These are phyloP conservation scores for Waltergamsia citrina DNA, from an alignment of 2,329 filamentous ascomycete species.

Conservation along the genomic window DNA sequence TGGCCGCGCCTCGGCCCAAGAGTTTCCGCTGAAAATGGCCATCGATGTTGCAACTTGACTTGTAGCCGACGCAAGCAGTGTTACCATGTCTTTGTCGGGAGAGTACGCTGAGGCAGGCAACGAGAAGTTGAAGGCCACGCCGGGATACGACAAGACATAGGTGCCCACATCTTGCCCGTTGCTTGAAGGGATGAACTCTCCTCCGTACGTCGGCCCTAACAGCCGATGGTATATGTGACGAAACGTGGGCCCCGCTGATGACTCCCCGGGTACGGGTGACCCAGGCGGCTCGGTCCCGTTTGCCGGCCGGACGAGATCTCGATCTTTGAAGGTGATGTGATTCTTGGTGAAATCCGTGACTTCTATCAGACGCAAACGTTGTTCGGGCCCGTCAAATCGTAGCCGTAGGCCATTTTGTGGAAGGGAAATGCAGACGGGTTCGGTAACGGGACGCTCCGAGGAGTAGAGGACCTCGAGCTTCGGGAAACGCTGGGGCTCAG, in stretches of 20 bases:
- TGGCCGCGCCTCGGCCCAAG: constrained; percentile 76
- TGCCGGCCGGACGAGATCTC: constrained; percentile 63
- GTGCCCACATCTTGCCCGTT: constrained; percentile 51
- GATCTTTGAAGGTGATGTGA: constrained; percentile 69
- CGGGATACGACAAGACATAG: constrained; percentile 90
- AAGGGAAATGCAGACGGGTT: constrained; percentile 67
- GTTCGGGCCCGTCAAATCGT: constrained; percentile 88
- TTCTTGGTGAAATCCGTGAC: constrained; percentile 83
- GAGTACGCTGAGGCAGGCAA: constrained; percentile 68
- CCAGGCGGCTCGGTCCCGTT: constrained; percentile 24
- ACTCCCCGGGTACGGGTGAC: constrained; percentile 21
- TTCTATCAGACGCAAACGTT: constrained; percentile 84
- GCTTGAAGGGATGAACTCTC: constrained; percentile 72
- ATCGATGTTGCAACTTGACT: constrained; percentile 73
- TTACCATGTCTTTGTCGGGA: constrained; percentile 70
- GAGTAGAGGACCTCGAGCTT: constrained; percentile 79
- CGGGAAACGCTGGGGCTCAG: constrained; percentile 73
- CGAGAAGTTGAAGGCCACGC: constrained; percentile 86
- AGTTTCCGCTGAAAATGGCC: constrained; percentile 83
- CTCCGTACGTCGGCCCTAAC: constrained; percentile 89
- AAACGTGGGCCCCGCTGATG: constrained; percentile 59
- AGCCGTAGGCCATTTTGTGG: constrained; percentile 81
- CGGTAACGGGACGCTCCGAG: constrained; percentile 59
- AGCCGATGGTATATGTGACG: constrained; percentile 85
- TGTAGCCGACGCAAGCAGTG: constrained; percentile 66